Base-by-base conservation (phyloP, 1,284 basidiomycete genomes). In the Hypsizygus ulmarius region DNA sequence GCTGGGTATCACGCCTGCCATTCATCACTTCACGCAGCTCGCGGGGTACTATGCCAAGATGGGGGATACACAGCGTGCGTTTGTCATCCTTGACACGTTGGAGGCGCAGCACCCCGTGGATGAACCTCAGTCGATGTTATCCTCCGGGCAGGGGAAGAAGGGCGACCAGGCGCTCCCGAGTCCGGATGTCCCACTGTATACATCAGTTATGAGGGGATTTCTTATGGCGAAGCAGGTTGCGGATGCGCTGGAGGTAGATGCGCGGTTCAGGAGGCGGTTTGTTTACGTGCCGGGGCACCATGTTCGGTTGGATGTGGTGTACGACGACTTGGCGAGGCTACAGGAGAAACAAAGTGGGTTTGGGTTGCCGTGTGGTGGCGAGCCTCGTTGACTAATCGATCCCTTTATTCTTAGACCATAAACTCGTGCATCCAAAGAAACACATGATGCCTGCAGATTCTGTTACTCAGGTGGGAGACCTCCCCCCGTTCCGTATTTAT, bases 21-120 rank as follows among this genome's bases (percentile, higher is more conserved):
- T 70, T 1, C 63, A 70, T 43, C 67, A 72, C 43, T 71, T 67
- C 39, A 73, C 72, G 1, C 67, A 73, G 38, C 47, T 76, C 12
- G 70, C 64, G 0, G 64, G 68, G 5, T 57, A 50, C 30, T 73
- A 67, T 53, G 68, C 71, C 10, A 56, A 57, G 5, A 38, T 32
- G 1, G 65, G 66, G 1, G 58, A 71, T 33, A 47, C 53, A 1
- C 7, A 40, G 5, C 59, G 55, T 30, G 67, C 66, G 5, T 58
- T 72, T 14, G 32, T 57, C 16, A 51, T 75, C 6, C 49, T 75
- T 27, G 54, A 65, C 15, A 44, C 56, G 16, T 51, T 72, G 53
- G 71, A 75, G 32, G 9, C 16, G 34, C 42, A 21, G 12, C 44
- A 51, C 14, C 47, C 50, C 8, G 35, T 43, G 2, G 34, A 36